Evolutionary conservation across 176 grass and related monocot genomes (phyloP).

Genomic region (Coix lacrymajobi): DNA sequence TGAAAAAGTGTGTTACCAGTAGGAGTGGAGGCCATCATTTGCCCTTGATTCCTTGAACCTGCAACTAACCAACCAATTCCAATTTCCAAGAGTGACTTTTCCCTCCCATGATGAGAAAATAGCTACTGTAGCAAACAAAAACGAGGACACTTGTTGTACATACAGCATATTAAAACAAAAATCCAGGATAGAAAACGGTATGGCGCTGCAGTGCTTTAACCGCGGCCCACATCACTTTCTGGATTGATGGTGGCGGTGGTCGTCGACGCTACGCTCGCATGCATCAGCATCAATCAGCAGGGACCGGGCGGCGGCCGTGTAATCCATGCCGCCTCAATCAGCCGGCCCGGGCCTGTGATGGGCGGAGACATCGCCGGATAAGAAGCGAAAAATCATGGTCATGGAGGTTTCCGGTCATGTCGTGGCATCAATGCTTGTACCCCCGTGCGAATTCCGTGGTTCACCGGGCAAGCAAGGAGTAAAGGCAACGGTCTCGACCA

Average conservation of each 20-base stretch:
- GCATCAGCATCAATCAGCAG: neutral
- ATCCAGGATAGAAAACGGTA: neutral
- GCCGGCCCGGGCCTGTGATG: neutral
- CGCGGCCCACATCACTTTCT: slow-evolving; percentile 10
- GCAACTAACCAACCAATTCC: slow-evolving; percentile 6
- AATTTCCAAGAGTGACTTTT: slow-evolving; percentile 21
- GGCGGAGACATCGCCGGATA: neutral
- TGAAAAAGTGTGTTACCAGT: no score
- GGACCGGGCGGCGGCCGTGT: neutral
- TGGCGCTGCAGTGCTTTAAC: neutral
- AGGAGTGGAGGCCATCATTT: neutral
- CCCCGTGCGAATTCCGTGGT: neutral
- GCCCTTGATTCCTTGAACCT: neutral
- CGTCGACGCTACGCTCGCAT: neutral
- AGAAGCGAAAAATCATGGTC: neutral
- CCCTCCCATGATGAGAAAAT: neutral
- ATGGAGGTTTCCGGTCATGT: slow-evolving; percentile 11
- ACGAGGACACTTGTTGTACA: no score
- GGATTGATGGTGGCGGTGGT: neutral
- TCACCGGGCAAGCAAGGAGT: neutral
- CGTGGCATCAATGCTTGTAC: slow-evolving; percentile 12
- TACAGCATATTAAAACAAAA: neutral
- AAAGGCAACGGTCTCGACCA: neutral
- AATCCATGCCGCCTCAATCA: slow-evolving; percentile 6
- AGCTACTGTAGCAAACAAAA: neutral